Evolutionary conservation across 1,139 yeast species (phyloP).

Genomic region (Blastobotrys raffinosifermentans): DNA sequence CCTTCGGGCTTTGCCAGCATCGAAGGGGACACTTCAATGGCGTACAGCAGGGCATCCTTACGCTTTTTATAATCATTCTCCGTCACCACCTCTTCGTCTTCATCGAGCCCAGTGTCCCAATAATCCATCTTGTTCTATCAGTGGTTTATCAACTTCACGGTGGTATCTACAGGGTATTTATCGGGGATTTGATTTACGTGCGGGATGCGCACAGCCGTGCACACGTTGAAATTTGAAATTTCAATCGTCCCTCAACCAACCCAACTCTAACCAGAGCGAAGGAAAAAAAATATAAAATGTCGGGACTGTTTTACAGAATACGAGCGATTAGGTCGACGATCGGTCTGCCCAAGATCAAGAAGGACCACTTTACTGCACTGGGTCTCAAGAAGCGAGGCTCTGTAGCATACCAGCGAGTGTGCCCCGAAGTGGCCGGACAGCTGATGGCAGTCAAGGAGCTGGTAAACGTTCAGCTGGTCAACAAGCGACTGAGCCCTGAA

Average conservation of each 20-base stretch:
- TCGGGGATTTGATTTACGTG: too few species aligned
- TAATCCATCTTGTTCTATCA: too few species aligned
- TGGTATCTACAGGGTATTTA: too few species aligned
- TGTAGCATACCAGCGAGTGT: constrained; percentile 64
- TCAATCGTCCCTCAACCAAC: too few species aligned
- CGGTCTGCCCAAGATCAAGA: constrained; percentile 68
- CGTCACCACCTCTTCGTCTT: constrained; percentile 16
- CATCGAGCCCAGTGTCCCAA: too few species aligned
- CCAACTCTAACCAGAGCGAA: too few species aligned
- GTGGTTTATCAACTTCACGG: too few species aligned
- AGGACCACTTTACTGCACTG: constrained; percentile 60
- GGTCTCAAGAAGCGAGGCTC: constrained; percentile 76
- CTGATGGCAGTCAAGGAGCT: constrained; percentile 79
- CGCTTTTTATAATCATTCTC: constrained; percentile 23
- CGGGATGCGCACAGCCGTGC: too few species aligned
- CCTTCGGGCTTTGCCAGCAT: constrained; percentile 24
- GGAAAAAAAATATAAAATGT: too few species aligned
- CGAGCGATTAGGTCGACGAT: constrained; percentile 77
- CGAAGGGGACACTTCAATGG: constrained; percentile 32
- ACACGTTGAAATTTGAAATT: too few species aligned
- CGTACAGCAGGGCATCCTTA: constrained; percentile 33
- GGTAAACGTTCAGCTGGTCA: constrained; percentile 76
- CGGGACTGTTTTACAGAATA: constrained; percentile 48
- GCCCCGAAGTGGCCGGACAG: constrained; percentile 81
- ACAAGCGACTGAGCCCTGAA: constrained; percentile 31